These are phyloP conservation scores for Aschersonia sp. DNA, from an alignment of 2,329 filamentous ascomycete species.

Conservation along the genomic window DNA sequence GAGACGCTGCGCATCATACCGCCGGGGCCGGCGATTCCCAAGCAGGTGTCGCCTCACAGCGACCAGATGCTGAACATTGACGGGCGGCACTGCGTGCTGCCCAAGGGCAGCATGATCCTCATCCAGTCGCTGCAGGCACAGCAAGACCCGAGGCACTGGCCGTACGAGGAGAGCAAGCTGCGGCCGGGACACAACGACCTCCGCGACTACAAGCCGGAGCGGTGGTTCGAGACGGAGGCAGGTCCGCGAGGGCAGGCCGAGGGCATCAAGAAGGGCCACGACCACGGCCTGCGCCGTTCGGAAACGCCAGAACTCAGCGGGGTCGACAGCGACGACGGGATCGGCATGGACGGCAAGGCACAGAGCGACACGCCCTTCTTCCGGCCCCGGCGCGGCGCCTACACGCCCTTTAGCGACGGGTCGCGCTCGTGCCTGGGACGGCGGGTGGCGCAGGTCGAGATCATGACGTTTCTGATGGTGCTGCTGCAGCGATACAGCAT, in stretches of 20 bases:
- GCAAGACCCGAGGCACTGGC: conserved; percentile 62
- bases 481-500: conserved; percentile 47
- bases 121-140: conserved; percentile 43
- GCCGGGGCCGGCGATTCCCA: conserved; percentile 58
- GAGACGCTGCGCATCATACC: conserved; percentile 63
- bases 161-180: conserved; percentile 28
- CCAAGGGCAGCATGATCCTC: conserved; percentile 38
- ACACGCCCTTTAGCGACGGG: conserved; percentile 44
- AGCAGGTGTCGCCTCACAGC: conserved; percentile 33
- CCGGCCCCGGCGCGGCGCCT: conserved; percentile 40
- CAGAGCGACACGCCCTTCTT: conserved; percentile 50
- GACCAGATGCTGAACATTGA: conserved; percentile 45
- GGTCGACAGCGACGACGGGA: conserved; percentile 37
- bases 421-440: conserved; percentile 42
- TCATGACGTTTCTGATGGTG: conserved; percentile 38
- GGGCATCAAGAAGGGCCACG: conserved; percentile 2
- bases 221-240: conserved; percentile 43
- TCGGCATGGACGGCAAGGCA: conserved; percentile 35
- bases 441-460: conserved; percentile 44
- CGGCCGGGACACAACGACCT: conserved; percentile 37
- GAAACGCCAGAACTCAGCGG: conserved; percentile 14
- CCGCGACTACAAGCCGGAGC: conserved; percentile 54
- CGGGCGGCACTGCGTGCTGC: conserved; percentile 43
- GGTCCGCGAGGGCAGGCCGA: conserved; percentile 3
- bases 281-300: background rate